Base-by-base conservation (phyloP, 1,284 basidiomycete genomes). In the Xerocomus amazonicus region DNA sequence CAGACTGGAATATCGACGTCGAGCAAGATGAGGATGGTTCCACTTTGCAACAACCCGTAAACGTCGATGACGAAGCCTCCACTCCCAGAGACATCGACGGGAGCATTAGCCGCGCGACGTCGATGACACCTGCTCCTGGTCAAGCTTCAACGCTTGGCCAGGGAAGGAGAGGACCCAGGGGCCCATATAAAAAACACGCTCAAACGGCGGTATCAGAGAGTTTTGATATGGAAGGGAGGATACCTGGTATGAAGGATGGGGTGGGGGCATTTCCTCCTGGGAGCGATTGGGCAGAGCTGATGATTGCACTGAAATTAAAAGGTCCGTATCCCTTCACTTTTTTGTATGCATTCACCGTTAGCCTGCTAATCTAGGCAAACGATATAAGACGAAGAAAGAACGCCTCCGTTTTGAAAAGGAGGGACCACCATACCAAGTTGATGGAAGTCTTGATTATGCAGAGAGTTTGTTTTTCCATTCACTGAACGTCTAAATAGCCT, bases 1-100 rank as follows among this genome's bases (percentile, higher is more conserved):
- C 83, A 0, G 84, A 90, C 62, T 90, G 87, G 87, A 88, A 87
- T 56, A 84, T 89, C 49, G 85, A 88, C 50, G 72, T 86, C n/a
- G 86, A 87, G 58, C 77, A 75, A 37, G 85, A 88, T 41, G 84
- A 84, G 23, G 78, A 81, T 54, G 70, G 16, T 52, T 62, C 47
- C 28, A 59, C 73, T 14, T 69, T 71, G 6, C 62, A 63, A 9
- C 49, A 34, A 3, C 59, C 39, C 9, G 69, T 75, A n/a, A 75
- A 77, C 14, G 9, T 49, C 17, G 59, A 60, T 0, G 59, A 60
- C 16, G 59, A 60, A 17, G 58, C 56, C 2, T 64, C 59, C 3
- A 64, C 59, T 8, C 62, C 59, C n/a, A 60, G 58, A 31, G 59
- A 60, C 9, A 2, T 48, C 1, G 55, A 64, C 14, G 60, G 52